These are phyloP conservation scores for Medicago arabica DNA, from an alignment of 306 rosid genomes.

Conservation along the genomic window DNA sequence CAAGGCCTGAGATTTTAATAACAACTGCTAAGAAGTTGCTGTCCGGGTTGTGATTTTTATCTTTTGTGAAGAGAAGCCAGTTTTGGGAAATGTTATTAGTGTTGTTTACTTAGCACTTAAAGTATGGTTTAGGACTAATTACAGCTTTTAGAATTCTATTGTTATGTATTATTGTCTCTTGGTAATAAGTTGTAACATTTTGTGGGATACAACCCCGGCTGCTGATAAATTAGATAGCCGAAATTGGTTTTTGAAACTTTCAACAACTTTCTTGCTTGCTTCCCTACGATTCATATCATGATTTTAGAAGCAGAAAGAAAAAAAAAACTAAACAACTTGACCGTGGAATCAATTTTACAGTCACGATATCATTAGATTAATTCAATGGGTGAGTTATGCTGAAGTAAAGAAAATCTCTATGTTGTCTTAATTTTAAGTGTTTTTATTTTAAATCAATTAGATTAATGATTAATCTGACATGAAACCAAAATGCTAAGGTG, in stretches of 20 bases:
- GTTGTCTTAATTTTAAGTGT: too few species aligned
- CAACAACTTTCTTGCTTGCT: background rate
- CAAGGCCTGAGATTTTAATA: conserved; percentile 35
- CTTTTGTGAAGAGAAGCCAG: conserved; percentile 21
- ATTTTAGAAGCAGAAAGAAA: background rate
- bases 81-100: conserved; percentile 24
- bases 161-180: background rate
- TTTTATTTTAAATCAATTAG: too few species aligned
- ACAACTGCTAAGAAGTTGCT: conserved; percentile 26
- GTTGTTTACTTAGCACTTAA: conserved; percentile 13
- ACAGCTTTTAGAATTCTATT: background rate
- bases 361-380: too few species aligned
- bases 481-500: too few species aligned
- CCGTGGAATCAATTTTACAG: too few species aligned
- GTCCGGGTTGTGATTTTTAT: conserved; percentile 21
- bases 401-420: too few species aligned
- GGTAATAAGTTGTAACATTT: background rate
- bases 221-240: background rate
- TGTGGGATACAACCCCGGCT: background rate
- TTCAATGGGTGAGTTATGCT: too few species aligned
- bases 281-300: background rate
- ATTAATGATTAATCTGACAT: too few species aligned
- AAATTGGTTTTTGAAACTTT: background rate
- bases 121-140: conserved; percentile 26
- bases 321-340: too few species aligned